These are phyloP conservation scores for Alternaria infectoria DNA, from an alignment of 2,329 filamentous ascomycete genomes.

Conservation along the genomic window DNA sequence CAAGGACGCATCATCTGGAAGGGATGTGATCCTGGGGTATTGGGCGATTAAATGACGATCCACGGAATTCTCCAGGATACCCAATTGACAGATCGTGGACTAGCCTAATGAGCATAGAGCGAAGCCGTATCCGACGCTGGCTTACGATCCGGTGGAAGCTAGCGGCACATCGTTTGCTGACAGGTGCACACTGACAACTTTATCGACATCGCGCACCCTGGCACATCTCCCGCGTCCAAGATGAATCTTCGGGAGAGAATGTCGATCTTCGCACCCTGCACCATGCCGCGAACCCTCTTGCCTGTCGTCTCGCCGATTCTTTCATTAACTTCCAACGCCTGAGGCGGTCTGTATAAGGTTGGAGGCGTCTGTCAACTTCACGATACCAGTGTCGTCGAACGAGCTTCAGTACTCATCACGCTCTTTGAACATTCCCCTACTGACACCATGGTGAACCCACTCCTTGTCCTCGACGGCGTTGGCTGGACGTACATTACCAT, in stretches of 20 bases:
- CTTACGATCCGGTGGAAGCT: neutral
- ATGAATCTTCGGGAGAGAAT: neutral
- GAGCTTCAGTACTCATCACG: slow-evolving; percentile 5
- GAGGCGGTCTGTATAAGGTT: slow-evolving; percentile 4
- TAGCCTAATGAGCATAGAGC: neutral
- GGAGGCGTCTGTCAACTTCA: neutral
- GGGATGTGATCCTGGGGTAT: slow-evolving; percentile 5
- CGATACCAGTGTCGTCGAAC: neutral
- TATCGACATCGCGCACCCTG: slow-evolving; percentile 3
- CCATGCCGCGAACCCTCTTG: neutral
- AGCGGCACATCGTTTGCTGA: slow-evolving; percentile 2
- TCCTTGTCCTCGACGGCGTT: slow-evolving; percentile 16
- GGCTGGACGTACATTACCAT: slow-evolving; percentile 29
- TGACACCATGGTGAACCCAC: slow-evolving; percentile 20
- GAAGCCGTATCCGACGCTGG: slow-evolving; percentile 6
- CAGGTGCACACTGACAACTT: slow-evolving; percentile 2
- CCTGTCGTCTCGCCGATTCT: slow-evolving; percentile 3
- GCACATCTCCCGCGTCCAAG: slow-evolving; percentile 9
- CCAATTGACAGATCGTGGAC: slow-evolving; percentile 3
- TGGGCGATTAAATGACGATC: slow-evolving; percentile 9
- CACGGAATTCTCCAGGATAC: neutral
- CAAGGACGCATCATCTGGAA: neutral
- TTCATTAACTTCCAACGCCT: neutral
- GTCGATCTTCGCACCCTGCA: slow-evolving; percentile 2
- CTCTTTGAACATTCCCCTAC: slow-evolving; percentile 3